Conservation (phyloP, 1,139 yeast species). For the Spathaspora sp. region DNA sequence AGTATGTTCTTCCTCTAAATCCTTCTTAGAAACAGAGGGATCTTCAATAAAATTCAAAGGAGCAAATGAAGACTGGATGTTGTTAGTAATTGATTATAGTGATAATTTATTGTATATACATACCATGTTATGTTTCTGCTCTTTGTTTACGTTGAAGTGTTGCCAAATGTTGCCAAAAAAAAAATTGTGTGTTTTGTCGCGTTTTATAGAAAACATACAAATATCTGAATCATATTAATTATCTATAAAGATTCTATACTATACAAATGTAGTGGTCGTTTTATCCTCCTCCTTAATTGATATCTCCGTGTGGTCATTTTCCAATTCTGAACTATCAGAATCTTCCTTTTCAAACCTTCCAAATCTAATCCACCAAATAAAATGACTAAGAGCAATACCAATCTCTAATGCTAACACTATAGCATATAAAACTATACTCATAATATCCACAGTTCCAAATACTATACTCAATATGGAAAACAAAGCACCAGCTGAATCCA, state of each 20-base stretch:
- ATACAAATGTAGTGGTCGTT: not conserved
- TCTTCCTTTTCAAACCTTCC: conserved; percentile 19
- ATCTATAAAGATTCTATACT: not conserved
- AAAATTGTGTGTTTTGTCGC: not conserved
- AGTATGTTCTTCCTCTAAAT: conserved; percentile 81
- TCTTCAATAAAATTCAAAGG: conserved; percentile 81
- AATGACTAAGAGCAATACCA: conserved; percentile 73
- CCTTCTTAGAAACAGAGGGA: conserved; percentile 47
- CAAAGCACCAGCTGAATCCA: conserved; percentile 82
- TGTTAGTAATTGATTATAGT: not conserved
- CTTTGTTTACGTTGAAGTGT: not conserved
- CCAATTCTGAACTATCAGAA: not conserved
- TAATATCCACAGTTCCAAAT: conserved; percentile 62
- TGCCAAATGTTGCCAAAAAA: not conserved
- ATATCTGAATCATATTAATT: too few species aligned
- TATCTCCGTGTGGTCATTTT: not conserved
- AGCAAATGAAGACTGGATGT: conserved; percentile 59
- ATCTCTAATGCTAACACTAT: conserved; percentile 71
- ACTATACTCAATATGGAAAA: conserved; percentile 67
- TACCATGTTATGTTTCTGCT: not conserved
- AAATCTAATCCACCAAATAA: conserved; percentile 66
- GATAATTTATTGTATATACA: not conserved
- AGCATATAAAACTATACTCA: conserved; percentile 76
- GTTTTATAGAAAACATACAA: not conserved
- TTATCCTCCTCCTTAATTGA: not conserved